Conservation (phyloP, 225 moss, liverwort and hornwort genomes). For the Pleurozium schreberi region DNA sequence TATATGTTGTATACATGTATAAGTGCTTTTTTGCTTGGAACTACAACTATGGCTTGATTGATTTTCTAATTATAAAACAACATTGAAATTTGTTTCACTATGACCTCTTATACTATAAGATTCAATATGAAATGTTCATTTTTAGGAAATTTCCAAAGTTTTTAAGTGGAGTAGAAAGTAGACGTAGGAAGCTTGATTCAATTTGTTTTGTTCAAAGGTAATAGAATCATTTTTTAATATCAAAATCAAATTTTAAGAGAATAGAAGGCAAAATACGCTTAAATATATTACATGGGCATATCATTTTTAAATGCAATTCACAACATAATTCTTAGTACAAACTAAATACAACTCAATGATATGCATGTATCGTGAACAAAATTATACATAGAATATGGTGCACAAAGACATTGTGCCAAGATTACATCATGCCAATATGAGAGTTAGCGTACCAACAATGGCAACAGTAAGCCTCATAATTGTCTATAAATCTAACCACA, state of each 20-base stretch:
- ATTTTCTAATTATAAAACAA: background rate
- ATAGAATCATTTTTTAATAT: background rate
- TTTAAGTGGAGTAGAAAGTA: background rate
- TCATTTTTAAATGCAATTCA: background rate
- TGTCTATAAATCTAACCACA: too few species aligned
- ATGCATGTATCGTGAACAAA: background rate
- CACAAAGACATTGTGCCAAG: too few species aligned
- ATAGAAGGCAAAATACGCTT: background rate
- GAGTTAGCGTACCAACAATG: too few species aligned
- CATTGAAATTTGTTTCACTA: too few species aligned
- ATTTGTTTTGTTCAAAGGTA: background rate
- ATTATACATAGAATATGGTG: too few species aligned
- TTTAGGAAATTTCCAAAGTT: background rate
- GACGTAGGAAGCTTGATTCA: background rate
- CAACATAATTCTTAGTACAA: background rate
- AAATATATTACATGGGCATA: background rate
- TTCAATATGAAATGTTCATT: background rate
- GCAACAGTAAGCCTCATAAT: too few species aligned
- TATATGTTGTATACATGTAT: too few species aligned
- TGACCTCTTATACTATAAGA: background rate
- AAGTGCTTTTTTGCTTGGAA: rapidly evolving
- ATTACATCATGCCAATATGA: too few species aligned
- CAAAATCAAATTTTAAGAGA: background rate
- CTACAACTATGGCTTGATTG: background rate
- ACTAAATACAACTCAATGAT: background rate